A percentile compares a stretch with the other conserved stretches of the same genome.
These are phyloP conservation scores for Alternaria burnsii DNA, from an alignment of 2,329 filamentous ascomycete species.

Conservation along the genomic window DNA sequence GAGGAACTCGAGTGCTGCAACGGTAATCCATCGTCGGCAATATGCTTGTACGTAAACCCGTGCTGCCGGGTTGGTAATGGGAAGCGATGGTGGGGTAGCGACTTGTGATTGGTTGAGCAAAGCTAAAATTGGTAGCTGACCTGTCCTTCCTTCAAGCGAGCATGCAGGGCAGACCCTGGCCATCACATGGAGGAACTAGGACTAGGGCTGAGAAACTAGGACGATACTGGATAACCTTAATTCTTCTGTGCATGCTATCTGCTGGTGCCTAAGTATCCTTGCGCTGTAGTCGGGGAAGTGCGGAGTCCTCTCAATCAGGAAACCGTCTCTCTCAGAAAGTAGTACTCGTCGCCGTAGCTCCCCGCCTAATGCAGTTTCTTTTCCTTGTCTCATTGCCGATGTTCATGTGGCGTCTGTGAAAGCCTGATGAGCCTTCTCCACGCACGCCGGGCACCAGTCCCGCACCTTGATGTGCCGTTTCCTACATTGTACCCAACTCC, in stretches of 20 bases:
- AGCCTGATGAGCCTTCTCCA: constrained; percentile 13
- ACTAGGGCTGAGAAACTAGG: constrained; percentile 17
- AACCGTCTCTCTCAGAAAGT: not conserved
- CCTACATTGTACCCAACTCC: constrained; percentile 15
- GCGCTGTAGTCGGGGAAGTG: constrained; percentile 5
- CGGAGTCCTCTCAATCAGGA: not conserved
- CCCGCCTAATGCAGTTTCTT: constrained; percentile 10
- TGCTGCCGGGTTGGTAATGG: constrained; percentile 8
- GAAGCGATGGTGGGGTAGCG: constrained; percentile 4
- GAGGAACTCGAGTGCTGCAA: not conserved
- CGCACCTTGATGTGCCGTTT: constrained; percentile 9
- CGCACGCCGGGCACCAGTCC: constrained; percentile 10
- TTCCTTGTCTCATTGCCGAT: constrained; percentile 4
- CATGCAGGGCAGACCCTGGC: constrained; percentile 14
- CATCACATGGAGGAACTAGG: constrained; percentile 13
- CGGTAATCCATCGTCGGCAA: not conserved
- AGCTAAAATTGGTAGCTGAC: constrained; percentile 16
- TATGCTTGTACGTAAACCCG: constrained; percentile 24
- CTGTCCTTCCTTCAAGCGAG: constrained; percentile 11
- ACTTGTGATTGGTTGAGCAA: constrained; percentile 4
- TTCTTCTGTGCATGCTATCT: constrained; percentile 14
- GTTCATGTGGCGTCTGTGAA: not conserved
- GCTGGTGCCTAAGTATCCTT: constrained; percentile 11
- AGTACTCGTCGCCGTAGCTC: not conserved
- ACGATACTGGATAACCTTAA: constrained; percentile 12